These are phyloP conservation scores for Xylariaceae sp. DNA, from an alignment of 2,329 filamentous ascomycete genomes.

Conservation along the genomic window DNA sequence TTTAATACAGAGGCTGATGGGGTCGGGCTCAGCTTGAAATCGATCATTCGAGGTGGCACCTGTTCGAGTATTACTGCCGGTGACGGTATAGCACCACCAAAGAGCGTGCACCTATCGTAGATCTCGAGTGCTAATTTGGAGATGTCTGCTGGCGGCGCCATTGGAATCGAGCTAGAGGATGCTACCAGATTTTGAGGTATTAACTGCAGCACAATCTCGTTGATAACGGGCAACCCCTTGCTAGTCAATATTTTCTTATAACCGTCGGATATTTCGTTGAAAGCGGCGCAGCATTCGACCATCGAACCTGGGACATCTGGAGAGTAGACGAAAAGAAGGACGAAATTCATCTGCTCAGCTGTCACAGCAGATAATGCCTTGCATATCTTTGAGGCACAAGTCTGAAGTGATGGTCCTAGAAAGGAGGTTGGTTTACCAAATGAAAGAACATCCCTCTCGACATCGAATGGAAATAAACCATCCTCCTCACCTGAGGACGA, in stretches of 20 bases:
- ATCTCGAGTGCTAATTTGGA: constrained; percentile 63
- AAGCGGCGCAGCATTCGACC: constrained; percentile 66
- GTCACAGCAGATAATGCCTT: constrained; percentile 40
- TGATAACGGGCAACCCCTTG: constrained; percentile 42
- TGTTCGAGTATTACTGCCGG: constrained; percentile 70
- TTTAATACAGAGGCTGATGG: constrained; percentile 68
- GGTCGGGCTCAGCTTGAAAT: constrained; percentile 64
- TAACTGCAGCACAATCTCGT: constrained; percentile 72
- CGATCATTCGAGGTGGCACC: constrained; percentile 62
- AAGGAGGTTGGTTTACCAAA: constrained; percentile 39
- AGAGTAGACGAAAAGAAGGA: constrained; percentile 71
- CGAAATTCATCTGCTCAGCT: constrained; percentile 53
- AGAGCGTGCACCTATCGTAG: constrained; percentile 66
- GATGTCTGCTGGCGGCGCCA: constrained; percentile 57
- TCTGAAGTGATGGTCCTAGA: constrained; percentile 41
- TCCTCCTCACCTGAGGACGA: constrained; percentile 39
- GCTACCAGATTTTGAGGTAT: constrained; percentile 64
- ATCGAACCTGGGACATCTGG: constrained; percentile 56
- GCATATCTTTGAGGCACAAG: constrained; percentile 45
- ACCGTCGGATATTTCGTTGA: constrained; percentile 64
- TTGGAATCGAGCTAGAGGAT: constrained; percentile 54
- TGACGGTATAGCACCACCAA: constrained; percentile 52
- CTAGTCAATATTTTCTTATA: constrained; percentile 50
- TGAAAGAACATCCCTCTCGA: constrained; percentile 39
- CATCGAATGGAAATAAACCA: constrained; percentile 46